Evolutionary conservation across 768 basidiomycete species (phyloP), one percentile per base, ranked within the genome.

Genomic region (Calocera cornea): DNA sequence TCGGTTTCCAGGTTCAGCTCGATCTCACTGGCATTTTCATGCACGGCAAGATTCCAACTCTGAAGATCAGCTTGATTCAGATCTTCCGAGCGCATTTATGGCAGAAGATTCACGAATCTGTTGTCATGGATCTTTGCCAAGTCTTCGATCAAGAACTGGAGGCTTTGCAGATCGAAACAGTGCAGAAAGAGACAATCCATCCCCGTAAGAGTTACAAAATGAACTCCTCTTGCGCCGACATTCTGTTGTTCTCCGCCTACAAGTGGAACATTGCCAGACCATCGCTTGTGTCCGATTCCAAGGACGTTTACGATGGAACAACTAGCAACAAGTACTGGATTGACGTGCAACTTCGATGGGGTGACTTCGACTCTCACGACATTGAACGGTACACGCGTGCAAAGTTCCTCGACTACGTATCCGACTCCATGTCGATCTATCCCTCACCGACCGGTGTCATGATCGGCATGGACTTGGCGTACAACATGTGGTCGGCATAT

Each of bases 191-290:
- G 78, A 97, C 97, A 0, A 99, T 99, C 69, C 97, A 97, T 77
- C 95, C 95, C 72, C 90, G 95, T 79, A 97, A 97, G 83, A 97
- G 93, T 82, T 99, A 99, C 86, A 99, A 99, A 85, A 98, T 99
- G 97, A 99, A 99, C 79, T 97, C 94, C 8, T 95, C 94, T n/a
- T 97, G 95, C 71, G 95, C 95, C 65, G 97, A 99, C 74, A 95
- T 99, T 74, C 82, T 99, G 22, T 82, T 99, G 64, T 98, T 99
- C 85, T 97, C 94, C 14, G 89, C 91, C 0, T 90, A 92, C 77
- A 93, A 92, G 85, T 99, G 97, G 97, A 97, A 97, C 77, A 97
- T 98, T 69, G 87, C 95, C 2, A 87, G 95, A 22, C 97, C 97
- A 1, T 95, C 93, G 2, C 86, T 99, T 29, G 88, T 95, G 29